These are phyloP conservation scores for Aspergillus bombycis DNA, from an alignment of 2,329 filamentous ascomycete genomes.

Conservation along the genomic window DNA sequence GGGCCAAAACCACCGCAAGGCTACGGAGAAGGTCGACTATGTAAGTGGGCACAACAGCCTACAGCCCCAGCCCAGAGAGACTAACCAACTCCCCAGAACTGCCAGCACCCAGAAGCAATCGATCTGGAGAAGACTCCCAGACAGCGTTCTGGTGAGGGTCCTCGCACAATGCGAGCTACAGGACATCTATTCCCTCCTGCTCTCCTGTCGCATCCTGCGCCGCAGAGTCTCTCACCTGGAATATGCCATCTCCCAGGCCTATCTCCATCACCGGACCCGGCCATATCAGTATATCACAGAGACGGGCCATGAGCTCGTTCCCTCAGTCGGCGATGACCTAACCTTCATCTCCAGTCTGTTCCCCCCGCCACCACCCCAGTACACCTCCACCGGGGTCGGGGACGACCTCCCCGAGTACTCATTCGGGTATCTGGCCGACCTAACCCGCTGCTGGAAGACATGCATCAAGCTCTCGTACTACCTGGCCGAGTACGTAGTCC, in stretches of 20 bases:
- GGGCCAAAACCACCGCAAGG: not conserved
- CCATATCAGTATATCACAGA: not conserved
- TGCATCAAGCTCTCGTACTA: slow-evolving; percentile 31
- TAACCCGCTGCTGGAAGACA: slow-evolving; percentile 30
- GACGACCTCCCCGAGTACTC: slow-evolving; percentile 30
- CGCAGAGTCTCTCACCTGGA: slow-evolving; percentile 24
- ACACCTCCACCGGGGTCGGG: slow-evolving; percentile 16
- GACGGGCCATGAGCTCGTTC: not conserved
- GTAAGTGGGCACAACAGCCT: not conserved
- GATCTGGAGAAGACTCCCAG: slow-evolving; percentile 27
- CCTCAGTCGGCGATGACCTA: slow-evolving; percentile 28
- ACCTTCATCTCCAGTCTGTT: slow-evolving; percentile 31
- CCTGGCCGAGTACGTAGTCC: slow-evolving; percentile 27
- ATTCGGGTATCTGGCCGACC: slow-evolving; percentile 29
- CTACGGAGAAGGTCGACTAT: slow-evolving; percentile 1
- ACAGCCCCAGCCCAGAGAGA: not conserved
- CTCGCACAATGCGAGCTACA: slow-evolving; percentile 24
- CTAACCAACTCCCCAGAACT: not conserved
- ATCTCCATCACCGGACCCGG: slow-evolving; percentile 22
- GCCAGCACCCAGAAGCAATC: slow-evolving; percentile 14
- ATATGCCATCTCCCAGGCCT: slow-evolving; percentile 25
- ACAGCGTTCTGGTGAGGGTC: slow-evolving; percentile 21
- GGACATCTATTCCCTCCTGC: slow-evolving; percentile 24
- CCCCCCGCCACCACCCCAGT: slow-evolving; percentile 31
- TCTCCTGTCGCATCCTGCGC: slow-evolving; percentile 26